These are phyloP conservation scores for Plasmodium malariae DNA, from an alignment of 169 alveolate genomes.

Conservation along the genomic window DNA sequence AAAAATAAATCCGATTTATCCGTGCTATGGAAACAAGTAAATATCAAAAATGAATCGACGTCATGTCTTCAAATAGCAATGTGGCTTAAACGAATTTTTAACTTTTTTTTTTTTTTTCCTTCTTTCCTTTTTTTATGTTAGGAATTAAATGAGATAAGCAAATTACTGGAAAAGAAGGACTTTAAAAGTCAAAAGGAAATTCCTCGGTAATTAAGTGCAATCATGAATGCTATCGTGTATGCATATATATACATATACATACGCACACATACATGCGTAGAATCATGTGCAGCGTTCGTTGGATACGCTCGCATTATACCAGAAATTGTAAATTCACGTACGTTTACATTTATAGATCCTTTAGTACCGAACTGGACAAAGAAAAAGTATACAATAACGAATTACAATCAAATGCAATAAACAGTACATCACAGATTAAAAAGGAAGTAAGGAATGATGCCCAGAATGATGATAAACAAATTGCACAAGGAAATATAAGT, in stretches of 20 bases:
- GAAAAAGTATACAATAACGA: neutral
- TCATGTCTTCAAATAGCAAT: too few species aligned
- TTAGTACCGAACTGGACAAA: neutral
- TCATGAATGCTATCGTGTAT: neutral
- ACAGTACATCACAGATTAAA: neutral
- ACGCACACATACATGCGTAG: neutral
- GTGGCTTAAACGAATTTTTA: too few species aligned
- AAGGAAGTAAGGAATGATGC: too few species aligned
- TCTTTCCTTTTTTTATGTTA: neutral
- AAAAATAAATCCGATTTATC: neutral
- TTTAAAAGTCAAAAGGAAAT: neutral
- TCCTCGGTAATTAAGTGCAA: constrained; percentile 13
- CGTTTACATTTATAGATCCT: too few species aligned
- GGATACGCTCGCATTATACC: too few species aligned
- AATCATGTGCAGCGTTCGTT: too few species aligned
- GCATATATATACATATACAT: neutral
- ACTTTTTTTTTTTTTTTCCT: neutral
- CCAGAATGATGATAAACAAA: too few species aligned
- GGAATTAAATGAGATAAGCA: constrained; percentile 22
- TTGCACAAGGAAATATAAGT: too few species aligned
- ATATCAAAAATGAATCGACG: too few species aligned
- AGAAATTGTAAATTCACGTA: too few species aligned
- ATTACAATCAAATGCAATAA: neutral
- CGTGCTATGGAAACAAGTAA: constrained; percentile 34
- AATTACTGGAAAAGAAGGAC: neutral